Conservation (phyloP, 352 stramenopile genomes). For the Plasmopara viticola region DNA sequence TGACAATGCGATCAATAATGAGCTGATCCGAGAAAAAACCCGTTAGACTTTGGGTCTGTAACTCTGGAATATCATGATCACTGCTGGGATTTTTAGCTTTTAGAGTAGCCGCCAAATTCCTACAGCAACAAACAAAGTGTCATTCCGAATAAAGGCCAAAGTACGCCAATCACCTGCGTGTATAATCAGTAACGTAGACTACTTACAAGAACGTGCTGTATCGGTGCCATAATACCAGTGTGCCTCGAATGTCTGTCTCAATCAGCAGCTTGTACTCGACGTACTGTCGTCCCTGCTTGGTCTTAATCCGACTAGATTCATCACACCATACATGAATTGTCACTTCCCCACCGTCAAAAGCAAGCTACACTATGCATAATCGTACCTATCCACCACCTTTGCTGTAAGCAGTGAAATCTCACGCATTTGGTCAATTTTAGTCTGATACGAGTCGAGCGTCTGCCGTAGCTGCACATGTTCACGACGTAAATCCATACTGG, state of each 20-base stretch:
- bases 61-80: constrained; percentile 68
- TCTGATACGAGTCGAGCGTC: constrained; percentile 83
- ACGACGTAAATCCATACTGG: constrained; percentile 67
- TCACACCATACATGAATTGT: constrained; percentile 13
- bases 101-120: constrained; percentile 72
- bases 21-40: constrained; percentile 81
- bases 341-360: constrained; percentile 4
- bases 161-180: constrained; percentile 6
- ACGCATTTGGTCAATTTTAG: constrained; percentile 84
- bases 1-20: constrained; percentile 81
- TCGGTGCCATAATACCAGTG: constrained; percentile 81
- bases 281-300: constrained; percentile 79
- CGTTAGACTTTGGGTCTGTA: constrained; percentile 78
- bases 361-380: not conserved
- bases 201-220: constrained; percentile 86
- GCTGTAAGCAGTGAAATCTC: constrained; percentile 81
- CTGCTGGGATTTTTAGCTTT: constrained; percentile 75
- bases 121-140: constrained; percentile 2
- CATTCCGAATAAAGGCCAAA: too few relatives aligned
- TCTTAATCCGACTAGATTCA: constrained; percentile 68
- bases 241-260: constrained; percentile 82
- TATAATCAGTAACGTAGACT: constrained; percentile 7
- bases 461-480: constrained; percentile 81
- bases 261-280: constrained; percentile 87
- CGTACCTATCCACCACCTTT: constrained; percentile 79